A percentile compares a stretch with the other conserved stretches of the same genome.
Evolutionary conservation across 352 stramenopile species (phyloP).

Genomic region (Globisporangium carolinianum): DNA sequence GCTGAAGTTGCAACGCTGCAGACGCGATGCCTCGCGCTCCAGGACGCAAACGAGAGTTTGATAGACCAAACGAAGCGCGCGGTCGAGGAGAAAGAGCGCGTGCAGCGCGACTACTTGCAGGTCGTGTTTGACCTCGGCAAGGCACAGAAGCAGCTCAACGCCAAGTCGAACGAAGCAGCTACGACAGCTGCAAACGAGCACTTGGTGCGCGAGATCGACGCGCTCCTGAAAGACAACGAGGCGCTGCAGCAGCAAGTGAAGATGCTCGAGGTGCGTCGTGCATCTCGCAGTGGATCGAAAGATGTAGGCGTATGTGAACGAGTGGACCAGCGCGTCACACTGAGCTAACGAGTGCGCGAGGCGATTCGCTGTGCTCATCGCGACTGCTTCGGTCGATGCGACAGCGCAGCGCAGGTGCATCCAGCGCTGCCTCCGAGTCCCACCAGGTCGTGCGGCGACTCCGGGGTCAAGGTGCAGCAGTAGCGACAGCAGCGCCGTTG

Average conservation of each 20-base stretch:
- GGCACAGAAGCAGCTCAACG: slow-evolving; percentile 35
- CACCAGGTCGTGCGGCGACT: too few species aligned
- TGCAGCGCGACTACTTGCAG: slow-evolving; percentile 43
- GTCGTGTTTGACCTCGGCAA: slow-evolving; percentile 42
- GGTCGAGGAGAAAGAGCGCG: slow-evolving; percentile 28
- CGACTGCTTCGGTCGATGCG: not conserved
- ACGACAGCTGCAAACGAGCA: slow-evolving; percentile 22
- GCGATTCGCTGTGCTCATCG: not conserved
- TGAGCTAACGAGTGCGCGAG: too few species aligned
- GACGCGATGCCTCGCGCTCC: slow-evolving; percentile 19
- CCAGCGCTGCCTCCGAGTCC: too few species aligned
- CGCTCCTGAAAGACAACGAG: slow-evolving; percentile 24
- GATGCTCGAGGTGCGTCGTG: slow-evolving; percentile 16
- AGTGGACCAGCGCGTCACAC: too few species aligned
- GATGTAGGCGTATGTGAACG: too few species aligned
- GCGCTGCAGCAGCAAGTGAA: slow-evolving; percentile 21
- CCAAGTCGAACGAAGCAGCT: slow-evolving; percentile 23
- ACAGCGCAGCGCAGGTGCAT: not conserved
- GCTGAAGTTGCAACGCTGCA: slow-evolving; percentile 21
- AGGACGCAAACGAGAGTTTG: slow-evolving; percentile 25
- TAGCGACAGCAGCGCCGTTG: not conserved
- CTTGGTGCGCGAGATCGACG: slow-evolving; percentile 28
- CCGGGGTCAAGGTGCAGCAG: slow-evolving; percentile 1
- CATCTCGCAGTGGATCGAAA: not conserved
- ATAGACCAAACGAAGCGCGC: slow-evolving; percentile 28